Evolutionary conservation across 345 rosid genomes (phyloP), one percentile per base, ranked within the genome.

Genomic region (Aurinia saxatilis): DNA sequence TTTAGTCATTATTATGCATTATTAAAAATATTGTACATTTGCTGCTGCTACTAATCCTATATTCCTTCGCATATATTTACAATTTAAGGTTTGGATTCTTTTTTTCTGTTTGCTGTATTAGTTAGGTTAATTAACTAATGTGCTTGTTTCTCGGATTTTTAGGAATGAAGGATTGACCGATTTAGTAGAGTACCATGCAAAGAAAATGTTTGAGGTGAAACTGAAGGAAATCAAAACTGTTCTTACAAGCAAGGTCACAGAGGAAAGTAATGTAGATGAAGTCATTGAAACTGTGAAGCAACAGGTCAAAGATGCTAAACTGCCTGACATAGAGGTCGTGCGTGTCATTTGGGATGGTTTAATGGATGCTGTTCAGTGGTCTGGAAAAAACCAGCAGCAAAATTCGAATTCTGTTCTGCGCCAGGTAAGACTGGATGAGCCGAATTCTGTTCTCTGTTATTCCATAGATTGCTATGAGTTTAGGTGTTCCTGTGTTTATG

Each of bases 331-430:
- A 46, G 97, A 95, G 78, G 74, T 86, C 18, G 83, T 95, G 55
- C 77, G 95, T 50, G 84, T 86, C 48, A 66, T 88, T 56, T 95
- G 99, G 99, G 96, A 95, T 83, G 85, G 85, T 19, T 46, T 95
- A 54, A 95, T 88, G 97, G 99, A 90, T 80, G 99, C 96, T 66
- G 96, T 95, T 60, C 99, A 87, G 69, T 90, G 97, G 96, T 90
- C 97, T 67, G 97, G 99, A 46, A 90, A 88, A 87, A 95, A 88
- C 78, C 97, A 95, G 81, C 95, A 95, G 80, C 99, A 90, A 78
- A 95, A 90, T 75, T 83, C 88, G 15, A 88, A 87, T 77, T 44
- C 87, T 37, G 96, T 95, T 59, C 65, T 95, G 45, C 88, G 91
- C 17, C 91, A 95, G 82, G 99, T 95, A n/a, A n/a, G n/a, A n/a